A percentile compares a stretch with the other conserved stretches of the same genome.
These are phyloP conservation scores for Russula brevipes DNA, from an alignment of 768 basidiomycete genomes.

Conservation along the genomic window DNA sequence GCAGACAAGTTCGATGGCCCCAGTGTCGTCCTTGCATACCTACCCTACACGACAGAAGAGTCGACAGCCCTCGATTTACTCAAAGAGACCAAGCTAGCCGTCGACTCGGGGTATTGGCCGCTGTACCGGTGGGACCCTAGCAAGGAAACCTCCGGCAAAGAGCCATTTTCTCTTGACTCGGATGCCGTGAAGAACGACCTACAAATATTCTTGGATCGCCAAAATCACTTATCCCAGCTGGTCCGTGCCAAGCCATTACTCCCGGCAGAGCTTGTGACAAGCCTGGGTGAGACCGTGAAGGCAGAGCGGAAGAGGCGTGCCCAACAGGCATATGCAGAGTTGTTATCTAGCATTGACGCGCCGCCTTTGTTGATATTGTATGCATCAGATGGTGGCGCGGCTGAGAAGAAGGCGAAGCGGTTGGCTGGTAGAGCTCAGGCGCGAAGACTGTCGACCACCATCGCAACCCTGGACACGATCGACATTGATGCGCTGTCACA, in stretches of 20 bases:
- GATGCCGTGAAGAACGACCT: conserved; percentile 92
- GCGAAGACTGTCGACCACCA: conserved; percentile 71
- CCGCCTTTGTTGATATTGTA: conserved; percentile 88
- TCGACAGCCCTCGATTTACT: conserved; percentile 82
- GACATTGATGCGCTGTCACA: conserved; percentile 67
- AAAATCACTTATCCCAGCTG: conserved; percentile 95
- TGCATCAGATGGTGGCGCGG: conserved; percentile 90
- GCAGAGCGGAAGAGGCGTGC: conserved; percentile 80
- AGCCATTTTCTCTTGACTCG: conserved; percentile 90
- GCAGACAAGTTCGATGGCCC: conserved; percentile 89
- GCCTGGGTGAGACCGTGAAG: conserved; percentile 76
- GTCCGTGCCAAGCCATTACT: conserved; percentile 74
- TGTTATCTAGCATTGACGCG: conserved; percentile 80
- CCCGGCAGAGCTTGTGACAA: conserved; percentile 76
- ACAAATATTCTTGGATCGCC: conserved; percentile 87
- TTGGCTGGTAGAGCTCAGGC: conserved; percentile 77
- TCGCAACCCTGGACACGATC: conserved; percentile 77
- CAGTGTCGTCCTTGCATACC: conserved; percentile 87
- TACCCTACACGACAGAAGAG: conserved; percentile 79
- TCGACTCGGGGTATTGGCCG: conserved; percentile 97
- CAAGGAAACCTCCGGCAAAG: conserved; percentile 66
- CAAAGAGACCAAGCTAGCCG: conserved; percentile 95
- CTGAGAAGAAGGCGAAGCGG: conserved; percentile 95
- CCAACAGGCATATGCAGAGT: conserved; percentile 74
- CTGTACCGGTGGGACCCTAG: conserved; percentile 96